phyloP scores from a whole-genome alignment of 2,329 filamentous ascomycete genomes.

The Colletotrichum tamarilloi region DNA sequence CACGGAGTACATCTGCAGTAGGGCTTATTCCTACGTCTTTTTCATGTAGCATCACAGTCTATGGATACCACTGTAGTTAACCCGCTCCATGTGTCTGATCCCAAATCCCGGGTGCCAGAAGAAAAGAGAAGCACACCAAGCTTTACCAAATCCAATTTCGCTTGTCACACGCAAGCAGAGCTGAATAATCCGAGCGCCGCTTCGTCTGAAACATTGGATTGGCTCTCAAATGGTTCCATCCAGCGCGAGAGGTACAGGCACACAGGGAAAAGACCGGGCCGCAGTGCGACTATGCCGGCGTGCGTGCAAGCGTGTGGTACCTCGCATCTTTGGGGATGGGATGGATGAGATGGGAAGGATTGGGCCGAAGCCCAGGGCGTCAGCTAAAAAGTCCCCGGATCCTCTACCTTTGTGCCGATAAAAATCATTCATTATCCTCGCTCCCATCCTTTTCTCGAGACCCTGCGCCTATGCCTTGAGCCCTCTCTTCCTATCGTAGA shows the following conservation, averaged over 20 bases:
- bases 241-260: background rate
- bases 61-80: background rate
- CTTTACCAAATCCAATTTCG: conserved; percentile 8
- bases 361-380: conserved; percentile 2
- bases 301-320: background rate
- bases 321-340: background rate
- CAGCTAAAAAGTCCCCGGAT: conserved; percentile 4
- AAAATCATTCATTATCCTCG: conserved; percentile 18
- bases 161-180: background rate
- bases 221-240: background rate
- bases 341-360: background rate
- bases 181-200: conserved; percentile 28
- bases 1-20: background rate
- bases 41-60: background rate
- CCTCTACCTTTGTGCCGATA: conserved; percentile 15
- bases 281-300: background rate
- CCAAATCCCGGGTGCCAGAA: background rate
- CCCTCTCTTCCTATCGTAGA: background rate
- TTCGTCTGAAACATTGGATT: conserved; percentile 34
- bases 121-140: background rate
- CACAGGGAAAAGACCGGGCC: background rate
- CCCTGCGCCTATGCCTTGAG: background rate
- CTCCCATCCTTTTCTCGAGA: background rate
- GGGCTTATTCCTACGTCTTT: background rate
- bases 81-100: conserved; percentile 1